Evolutionary conservation across 2,329 filamentous ascomycete species (phyloP), one percentile per base, ranked within the genome.

Genomic region (Aureobasidium melanogenum): DNA sequence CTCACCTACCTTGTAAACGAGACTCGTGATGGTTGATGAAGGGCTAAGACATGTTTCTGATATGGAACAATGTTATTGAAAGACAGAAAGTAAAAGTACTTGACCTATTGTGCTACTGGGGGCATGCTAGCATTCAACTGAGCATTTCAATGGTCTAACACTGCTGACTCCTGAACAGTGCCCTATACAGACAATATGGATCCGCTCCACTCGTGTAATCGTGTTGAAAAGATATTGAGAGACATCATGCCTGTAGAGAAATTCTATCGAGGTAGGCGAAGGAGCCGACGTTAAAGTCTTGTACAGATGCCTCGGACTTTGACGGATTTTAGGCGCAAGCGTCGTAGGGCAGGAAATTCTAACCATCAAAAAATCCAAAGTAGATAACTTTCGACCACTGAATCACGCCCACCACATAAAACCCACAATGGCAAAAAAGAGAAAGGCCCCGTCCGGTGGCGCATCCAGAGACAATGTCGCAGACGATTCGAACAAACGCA

Each of bases 401-500:
- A 24, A 36, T 26, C 10, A 36, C 19, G 30, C 34, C 22, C 24
- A 51, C 28, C 14, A n/a, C 19, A 38, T 19, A 32, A n/a, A 61
- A 30, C 5, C 24, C 39, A 62, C 15, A 32, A 67, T 67, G 65
- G 65, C 63, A 10, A 67, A 66, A 48, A 67, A 66, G 51, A 63
- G 64, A 62, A 67, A 67, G 54, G 64, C 64, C 2, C 36, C 64
- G 12, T 48, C 57, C 14, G 39, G 14, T 2, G 55, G 55, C 12
- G 30, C 54, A 24, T 38, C 43, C 19, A 56, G 50, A n/a, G 44
- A 32, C 0, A 28, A 56, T 22, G 54, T 44, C 0, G 39, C n/a
- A 38, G 63, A 66, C 30, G 83, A 60, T 30, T 63, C 51, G n/a
- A 63, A 60, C 56, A 63, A 61, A 39, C 56, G 63, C 50, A 57